These are phyloP conservation scores for Pleurotus sapidus DNA, from an alignment of 768 basidiomycete genomes.

Conservation along the genomic window DNA sequence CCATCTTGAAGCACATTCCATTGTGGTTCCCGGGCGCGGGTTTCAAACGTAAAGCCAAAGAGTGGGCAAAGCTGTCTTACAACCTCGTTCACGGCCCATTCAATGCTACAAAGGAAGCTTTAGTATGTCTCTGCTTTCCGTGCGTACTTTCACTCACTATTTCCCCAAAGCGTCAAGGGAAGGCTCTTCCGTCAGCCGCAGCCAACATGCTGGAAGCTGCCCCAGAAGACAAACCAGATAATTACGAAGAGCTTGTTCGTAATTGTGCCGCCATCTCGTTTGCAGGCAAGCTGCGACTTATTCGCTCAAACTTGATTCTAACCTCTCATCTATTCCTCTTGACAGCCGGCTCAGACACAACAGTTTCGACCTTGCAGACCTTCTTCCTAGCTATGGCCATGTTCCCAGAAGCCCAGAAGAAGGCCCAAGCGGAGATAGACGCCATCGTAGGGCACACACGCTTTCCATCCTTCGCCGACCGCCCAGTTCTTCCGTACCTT, in stretches of 20 bases:
- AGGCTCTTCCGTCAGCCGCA: constrained; percentile 17
- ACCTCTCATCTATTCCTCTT: too few relatives aligned
- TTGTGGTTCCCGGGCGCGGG: constrained; percentile 6
- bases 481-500: constrained; percentile 24
- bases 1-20: neutral
- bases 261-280: constrained; percentile 20
- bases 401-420: constrained; percentile 23
- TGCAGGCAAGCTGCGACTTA: constrained; percentile 12
- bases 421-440: constrained; percentile 30
- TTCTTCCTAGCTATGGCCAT: constrained; percentile 29
- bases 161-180: constrained; percentile 10
- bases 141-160: too few relatives aligned
- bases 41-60: neutral
- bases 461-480: constrained; percentile 28
- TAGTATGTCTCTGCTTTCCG: neutral
- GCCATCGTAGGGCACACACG: constrained; percentile 21
- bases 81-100: neutral
- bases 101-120: neutral
- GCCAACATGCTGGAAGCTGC: constrained; percentile 16
- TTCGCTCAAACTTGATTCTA: too few relatives aligned
- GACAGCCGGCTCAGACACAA: constrained; percentile 28
- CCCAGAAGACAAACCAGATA: constrained; percentile 9
- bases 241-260: constrained; percentile 16
- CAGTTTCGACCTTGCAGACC: constrained; percentile 15
- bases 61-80: neutral